A percentile compares a stretch with the other conserved stretches of the same genome.
These are phyloP conservation scores for Warburgia ugandensis DNA, from an alignment of 164 flowering plant species.

Conservation along the genomic window DNA sequence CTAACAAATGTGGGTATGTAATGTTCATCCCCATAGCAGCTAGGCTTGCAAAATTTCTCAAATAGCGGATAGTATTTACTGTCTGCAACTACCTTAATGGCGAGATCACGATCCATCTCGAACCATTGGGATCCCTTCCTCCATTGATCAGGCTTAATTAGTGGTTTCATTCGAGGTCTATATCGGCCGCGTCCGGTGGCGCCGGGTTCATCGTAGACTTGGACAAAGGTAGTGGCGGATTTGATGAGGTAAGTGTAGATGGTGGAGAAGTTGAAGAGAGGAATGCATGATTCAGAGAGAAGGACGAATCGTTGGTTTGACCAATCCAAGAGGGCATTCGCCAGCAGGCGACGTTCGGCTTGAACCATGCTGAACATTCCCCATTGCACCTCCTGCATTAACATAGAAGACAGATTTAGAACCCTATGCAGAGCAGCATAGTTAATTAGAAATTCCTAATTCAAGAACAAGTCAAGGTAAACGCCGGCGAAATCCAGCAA, in stretches of 20 bases:
- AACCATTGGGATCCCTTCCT: conserved; percentile 83
- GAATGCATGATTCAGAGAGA: conserved; percentile 81
- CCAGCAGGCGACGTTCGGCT: conserved; percentile 68
- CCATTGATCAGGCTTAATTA: conserved; percentile 38
- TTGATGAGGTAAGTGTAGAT: conserved; percentile 56
- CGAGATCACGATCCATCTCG: conserved; percentile 45
- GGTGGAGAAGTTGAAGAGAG: conserved; percentile 67
- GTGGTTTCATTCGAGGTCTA: conserved; percentile 35
- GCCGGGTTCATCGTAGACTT: conserved; percentile 39
- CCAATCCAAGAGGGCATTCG: conserved; percentile 65
- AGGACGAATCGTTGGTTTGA: conserved; percentile 74
- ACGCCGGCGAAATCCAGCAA: no score
- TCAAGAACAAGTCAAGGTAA: no score
- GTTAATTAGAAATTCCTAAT: no score
- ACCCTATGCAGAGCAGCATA: no score
- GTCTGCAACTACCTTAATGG: conserved; percentile 46
- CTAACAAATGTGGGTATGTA: conserved; percentile 61
- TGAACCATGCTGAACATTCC: conserved; percentile 63
- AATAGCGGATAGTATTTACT: conserved; percentile 33
- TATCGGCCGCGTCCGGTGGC: conserved; percentile 63
- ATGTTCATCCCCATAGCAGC: conserved; percentile 45
- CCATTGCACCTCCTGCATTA: conserved; percentile 62
- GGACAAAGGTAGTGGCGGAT: conserved; percentile 39
- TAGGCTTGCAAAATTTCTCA: conserved; percentile 13
- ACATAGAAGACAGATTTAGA: no score